Evolutionary conservation across 1,284 basidiomycete species (phyloP).

Genomic region (Pseudozyma flocculosa): DNA sequence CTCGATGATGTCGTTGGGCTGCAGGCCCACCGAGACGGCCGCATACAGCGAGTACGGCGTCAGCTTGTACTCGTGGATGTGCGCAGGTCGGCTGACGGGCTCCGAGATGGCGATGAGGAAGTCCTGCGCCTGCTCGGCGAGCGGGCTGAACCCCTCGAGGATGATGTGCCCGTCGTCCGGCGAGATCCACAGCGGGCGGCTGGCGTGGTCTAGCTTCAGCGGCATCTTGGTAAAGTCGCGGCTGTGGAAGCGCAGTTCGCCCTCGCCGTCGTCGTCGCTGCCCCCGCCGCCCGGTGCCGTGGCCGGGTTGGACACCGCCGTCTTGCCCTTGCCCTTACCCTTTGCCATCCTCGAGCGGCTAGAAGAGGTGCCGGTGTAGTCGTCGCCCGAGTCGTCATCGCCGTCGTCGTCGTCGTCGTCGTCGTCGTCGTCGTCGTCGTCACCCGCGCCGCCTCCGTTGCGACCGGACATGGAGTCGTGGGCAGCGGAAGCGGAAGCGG

Average conservation of each 20-base stretch:
- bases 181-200: slow-evolving; percentile 55
- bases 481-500: too few relatives aligned
- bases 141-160: slow-evolving; percentile 64
- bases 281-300: slow-evolving; percentile 1
- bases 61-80: slow-evolving; percentile 99
- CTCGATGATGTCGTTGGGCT: slow-evolving; percentile 98
- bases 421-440: slow-evolving; percentile 21
- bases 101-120: slow-evolving; percentile 97
- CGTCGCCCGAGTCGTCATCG: slow-evolving; percentile 30
- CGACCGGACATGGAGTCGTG: too few relatives aligned
- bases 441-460: too few relatives aligned
- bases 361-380: slow-evolving; percentile 15
- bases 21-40: slow-evolving; percentile 94
- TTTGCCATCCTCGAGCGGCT: slow-evolving; percentile 3
- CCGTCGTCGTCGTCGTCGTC: slow-evolving; percentile 32
- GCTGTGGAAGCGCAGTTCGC: slow-evolving; percentile 72
- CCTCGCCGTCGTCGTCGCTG: slow-evolving; percentile 14
- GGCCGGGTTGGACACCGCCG: slow-evolving; percentile 3
- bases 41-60: slow-evolving; percentile 97
- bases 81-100: slow-evolving; percentile 94
- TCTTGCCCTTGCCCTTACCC: slow-evolving; percentile 4
- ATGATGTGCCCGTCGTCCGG: slow-evolving; percentile 57
- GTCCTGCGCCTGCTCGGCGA: slow-evolving; percentile 97
- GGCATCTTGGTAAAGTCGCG: slow-evolving; percentile 53
- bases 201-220: slow-evolving; percentile 53